Evolutionary conservation across 331 rosid species (phyloP).

Genomic region (Acacia concinna): DNA sequence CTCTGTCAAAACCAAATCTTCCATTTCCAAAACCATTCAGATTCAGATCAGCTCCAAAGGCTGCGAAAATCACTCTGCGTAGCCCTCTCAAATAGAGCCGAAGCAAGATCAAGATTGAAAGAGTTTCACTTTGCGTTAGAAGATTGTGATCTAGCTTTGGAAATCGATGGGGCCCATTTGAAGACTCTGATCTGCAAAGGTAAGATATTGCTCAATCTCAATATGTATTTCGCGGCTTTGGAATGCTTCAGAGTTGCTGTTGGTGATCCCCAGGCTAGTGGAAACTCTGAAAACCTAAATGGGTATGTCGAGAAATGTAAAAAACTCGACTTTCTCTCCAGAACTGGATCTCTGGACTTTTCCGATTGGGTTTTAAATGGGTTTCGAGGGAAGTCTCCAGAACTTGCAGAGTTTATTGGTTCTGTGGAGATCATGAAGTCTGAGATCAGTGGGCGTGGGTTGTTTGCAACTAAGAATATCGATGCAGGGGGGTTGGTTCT

Average conservation of each 20-base stretch:
- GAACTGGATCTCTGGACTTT: constrained; percentile 67
- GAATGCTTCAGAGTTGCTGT: constrained; percentile 59
- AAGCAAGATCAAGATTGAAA: constrained; percentile 62
- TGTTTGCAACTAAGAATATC: constrained; percentile 65
- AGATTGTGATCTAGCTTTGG: constrained; percentile 71
- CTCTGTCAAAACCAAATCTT: constrained; percentile 52
- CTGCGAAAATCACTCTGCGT: constrained; percentile 69
- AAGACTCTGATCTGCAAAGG: constrained; percentile 87
- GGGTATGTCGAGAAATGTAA: constrained; percentile 74
- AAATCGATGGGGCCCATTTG: constrained; percentile 62
- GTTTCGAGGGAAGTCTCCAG: constrained; percentile 64
- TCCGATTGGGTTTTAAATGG: constrained; percentile 74
- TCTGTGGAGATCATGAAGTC: constrained; percentile 67
- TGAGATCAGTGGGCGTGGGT: constrained; percentile 71
- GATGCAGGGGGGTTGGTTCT: constrained; percentile 73
- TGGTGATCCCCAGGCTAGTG: constrained; percentile 53
- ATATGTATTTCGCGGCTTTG: constrained; percentile 59
- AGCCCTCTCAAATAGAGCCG: constrained; percentile 81
- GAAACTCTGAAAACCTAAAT: constrained; percentile 43
- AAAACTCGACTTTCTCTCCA: constrained; percentile 63
- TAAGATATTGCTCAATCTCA: constrained; percentile 67
- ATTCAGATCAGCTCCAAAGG: constrained; percentile 37
- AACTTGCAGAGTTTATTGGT: constrained; percentile 72
- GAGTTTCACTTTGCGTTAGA: constrained; percentile 49
- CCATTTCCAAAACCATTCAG: neutral